Evolutionary conservation across 2,329 filamentous ascomycete species (phyloP).

Genomic region (Xenoacremonium recifei): DNA sequence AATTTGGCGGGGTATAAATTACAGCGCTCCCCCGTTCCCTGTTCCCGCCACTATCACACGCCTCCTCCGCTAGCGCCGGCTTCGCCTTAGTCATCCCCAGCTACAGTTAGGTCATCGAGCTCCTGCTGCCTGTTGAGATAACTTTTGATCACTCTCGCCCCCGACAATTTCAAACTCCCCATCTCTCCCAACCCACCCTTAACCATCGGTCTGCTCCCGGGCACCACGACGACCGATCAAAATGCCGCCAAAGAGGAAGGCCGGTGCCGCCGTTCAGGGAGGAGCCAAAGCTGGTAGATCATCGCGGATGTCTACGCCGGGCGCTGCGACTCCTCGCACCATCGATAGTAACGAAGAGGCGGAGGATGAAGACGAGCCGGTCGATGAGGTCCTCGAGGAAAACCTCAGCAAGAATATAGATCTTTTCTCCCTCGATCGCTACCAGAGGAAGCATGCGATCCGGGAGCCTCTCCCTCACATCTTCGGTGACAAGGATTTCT

Average conservation of each 20-base stretch:
- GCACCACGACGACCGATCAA: conserved; percentile 17
- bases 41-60: too few relatives aligned
- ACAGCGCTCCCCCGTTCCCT: too few relatives aligned
- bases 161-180: too few relatives aligned
- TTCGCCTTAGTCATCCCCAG: too few relatives aligned
- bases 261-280: conserved; percentile 45
- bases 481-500: conserved; percentile 66
- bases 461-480: conserved; percentile 46
- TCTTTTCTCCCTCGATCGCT: conserved; percentile 55
- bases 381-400: conserved; percentile 52
- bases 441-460: conserved; percentile 45
- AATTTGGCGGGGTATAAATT: too few relatives aligned
- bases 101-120: too few relatives aligned
- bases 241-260: conserved; percentile 75
- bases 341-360: conserved; percentile 53
- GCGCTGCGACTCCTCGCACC: conserved; percentile 58
- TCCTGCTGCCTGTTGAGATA: too few relatives aligned
- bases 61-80: too few relatives aligned
- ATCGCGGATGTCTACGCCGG: conserved; percentile 59
- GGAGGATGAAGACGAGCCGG: conserved; percentile 47
- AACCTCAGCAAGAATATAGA: conserved; percentile 59
- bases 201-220: conserved; percentile 4
- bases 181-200: too few relatives aligned
- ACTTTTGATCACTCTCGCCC: too few relatives aligned
- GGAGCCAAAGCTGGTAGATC: conserved; percentile 54